Evolutionary conservation across 257 asterid species (phyloP), one percentile per base, ranked within the genome.

Genomic region (Gentiana macrophylla): DNA sequence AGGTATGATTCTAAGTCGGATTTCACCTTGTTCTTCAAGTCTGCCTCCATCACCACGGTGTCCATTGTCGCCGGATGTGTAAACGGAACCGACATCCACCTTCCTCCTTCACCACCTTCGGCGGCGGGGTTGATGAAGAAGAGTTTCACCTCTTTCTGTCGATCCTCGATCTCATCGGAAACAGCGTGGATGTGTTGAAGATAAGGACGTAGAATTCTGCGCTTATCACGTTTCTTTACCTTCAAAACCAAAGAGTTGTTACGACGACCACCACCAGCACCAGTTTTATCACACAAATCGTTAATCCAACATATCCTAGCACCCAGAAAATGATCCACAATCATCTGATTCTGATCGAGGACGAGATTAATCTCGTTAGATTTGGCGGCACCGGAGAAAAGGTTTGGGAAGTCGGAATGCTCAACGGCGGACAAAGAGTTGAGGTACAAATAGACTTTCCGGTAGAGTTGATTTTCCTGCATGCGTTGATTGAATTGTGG

Each of bases 61-160:
- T 90, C 98, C 70, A 90, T 72, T 37, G 95, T 82, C 32, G 96
- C 90, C 6, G 98, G 96, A 72, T 86, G 98, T 59, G 84, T 71
- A 57, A 90, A 74, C 50, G 91, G 53, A 2, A 80, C 72, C 62
- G 91, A 77, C 66, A 73, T 76, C 98, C 98, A 86, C 74, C 94
- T 77, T 35, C 89, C 94, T 45, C 71, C 64, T 34, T 77, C 68
- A 74, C 53, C 72, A 60, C 57, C 73, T 8, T 78, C 76, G 70
- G 60, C 69, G 57, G 74, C 86, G 0, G 66, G 83, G 72, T 90
- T 84, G 49, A 86, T 75, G 63, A 64, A 84, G 24, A 24, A 24
- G 72, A 86, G 43, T 12, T 71, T 74, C 56, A 84, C 89, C 68
- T 84, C 94, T 41, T 82, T 84, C 49, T 63, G 67, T 70, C 77